A percentile compares a stretch with the other conserved stretches of the same genome.
Conservation (phyloP, 1,284 basidiomycete species). For the Ceratobasidium sp. region DNA sequence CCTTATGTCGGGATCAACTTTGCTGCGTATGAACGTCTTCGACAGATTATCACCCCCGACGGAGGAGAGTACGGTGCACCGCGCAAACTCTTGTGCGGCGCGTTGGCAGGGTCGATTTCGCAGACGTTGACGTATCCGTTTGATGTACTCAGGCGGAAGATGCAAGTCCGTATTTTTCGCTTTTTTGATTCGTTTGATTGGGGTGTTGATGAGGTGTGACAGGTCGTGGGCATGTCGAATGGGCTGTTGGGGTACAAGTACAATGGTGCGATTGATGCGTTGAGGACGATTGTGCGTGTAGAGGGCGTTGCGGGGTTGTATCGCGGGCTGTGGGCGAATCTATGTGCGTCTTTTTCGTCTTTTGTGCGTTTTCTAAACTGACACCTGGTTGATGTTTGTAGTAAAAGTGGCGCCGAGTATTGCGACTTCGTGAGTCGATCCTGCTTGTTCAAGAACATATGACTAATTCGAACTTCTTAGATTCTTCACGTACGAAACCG, state of each 20-base stretch:
- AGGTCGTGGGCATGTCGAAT: conserved; percentile 82
- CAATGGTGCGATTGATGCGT: conserved; percentile 80
- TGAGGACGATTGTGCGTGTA: conserved; percentile 71
- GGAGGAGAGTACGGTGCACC: conserved; percentile 65
- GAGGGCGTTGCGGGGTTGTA: conserved; percentile 85
- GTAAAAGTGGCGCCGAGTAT: conserved; percentile 93
- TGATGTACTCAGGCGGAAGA: conserved; percentile 89
- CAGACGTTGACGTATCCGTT: conserved; percentile 97
- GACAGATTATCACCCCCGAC: conserved; percentile 73
- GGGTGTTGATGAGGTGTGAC: background rate
- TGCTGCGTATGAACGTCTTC: conserved; percentile 78
- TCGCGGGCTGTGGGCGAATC: conserved; percentile 90
- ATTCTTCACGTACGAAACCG: conserved; percentile 58
- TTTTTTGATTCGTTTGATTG: background rate
- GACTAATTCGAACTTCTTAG: conserved; percentile 2
- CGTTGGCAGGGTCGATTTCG: conserved; percentile 83
- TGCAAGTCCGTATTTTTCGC: conserved; percentile 66
- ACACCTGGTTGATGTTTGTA: conserved; percentile 53
- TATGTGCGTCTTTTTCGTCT: conserved; percentile 69
- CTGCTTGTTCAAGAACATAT: background rate
- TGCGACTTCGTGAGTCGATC: conserved; percentile 68
- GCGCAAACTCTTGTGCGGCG: conserved; percentile 78
- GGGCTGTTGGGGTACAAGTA: conserved; percentile 73
- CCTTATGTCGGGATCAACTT: conserved; percentile 93
- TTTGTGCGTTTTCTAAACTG: conserved; percentile 44